These are phyloP conservation scores for Globisporangium solare DNA, from an alignment of 352 stramenopile species.

Conservation along the genomic window DNA sequence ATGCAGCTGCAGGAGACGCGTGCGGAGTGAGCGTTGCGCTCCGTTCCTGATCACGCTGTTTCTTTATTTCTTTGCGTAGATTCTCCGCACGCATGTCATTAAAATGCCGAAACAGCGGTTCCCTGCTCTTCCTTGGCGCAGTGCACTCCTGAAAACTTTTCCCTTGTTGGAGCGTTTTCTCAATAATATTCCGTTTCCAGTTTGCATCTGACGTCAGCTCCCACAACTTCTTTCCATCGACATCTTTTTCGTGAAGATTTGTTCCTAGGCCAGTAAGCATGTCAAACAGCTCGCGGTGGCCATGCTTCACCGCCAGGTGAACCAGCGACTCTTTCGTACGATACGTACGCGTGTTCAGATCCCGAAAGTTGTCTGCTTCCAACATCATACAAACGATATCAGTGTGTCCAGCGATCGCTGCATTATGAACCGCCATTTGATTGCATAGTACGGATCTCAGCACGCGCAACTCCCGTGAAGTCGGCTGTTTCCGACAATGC, in stretches of 20 bases:
- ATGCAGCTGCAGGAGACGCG: no score
- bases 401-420: no score
- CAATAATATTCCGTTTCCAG: constrained; percentile 10
- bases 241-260: constrained; percentile 19
- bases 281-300: constrained; percentile 13
- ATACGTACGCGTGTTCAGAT: constrained; percentile 23
- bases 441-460: no score
- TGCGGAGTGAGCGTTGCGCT: no score
- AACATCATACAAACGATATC: no score
- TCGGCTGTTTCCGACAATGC: no score
- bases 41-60: constrained; percentile 2
- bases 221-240: constrained; percentile 9
- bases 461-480: no score
- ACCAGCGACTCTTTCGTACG: constrained; percentile 24
- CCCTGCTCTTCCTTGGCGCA: not conserved
- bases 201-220: constrained; percentile 17
- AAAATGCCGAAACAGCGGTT: constrained; percentile 1
- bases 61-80: not conserved
- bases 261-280: constrained; percentile 15
- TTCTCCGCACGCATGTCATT: not conserved
- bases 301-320: constrained; percentile 22
- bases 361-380: no score
- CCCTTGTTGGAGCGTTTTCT: constrained; percentile 1
- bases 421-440: no score
- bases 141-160: no score